Conservation (phyloP, 2,329 filamentous ascomycete genomes). For the Neonectria hederae region DNA sequence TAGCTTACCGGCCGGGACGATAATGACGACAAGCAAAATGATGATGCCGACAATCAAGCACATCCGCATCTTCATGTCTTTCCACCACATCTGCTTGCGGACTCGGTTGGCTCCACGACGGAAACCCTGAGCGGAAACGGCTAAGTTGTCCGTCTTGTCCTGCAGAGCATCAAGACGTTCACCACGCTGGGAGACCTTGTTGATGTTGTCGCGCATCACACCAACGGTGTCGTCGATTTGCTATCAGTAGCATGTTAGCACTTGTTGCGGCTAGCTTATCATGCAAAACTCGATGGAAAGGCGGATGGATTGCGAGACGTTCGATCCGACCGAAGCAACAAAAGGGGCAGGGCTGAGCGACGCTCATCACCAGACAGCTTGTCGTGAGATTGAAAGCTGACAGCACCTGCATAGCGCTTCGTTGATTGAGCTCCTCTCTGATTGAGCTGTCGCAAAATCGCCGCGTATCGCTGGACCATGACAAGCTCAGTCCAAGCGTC, state of each 20-base stretch:
- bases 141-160: slow-evolving; percentile 95
- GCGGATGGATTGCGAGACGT: slow-evolving; percentile 7
- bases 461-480: background rate
- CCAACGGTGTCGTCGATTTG: slow-evolving; percentile 97
- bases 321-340: background rate
- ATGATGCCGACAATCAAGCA: slow-evolving; percentile 93
- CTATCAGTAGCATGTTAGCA: slow-evolving; percentile 58
- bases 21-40: slow-evolving; percentile 90
- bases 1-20: slow-evolving; percentile 83
- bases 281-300: background rate
- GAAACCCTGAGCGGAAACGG: slow-evolving; percentile 93
- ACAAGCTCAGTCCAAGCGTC: background rate
- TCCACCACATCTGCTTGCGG: slow-evolving; percentile 99
- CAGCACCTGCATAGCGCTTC: background rate
- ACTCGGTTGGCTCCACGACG: slow-evolving; percentile 95
- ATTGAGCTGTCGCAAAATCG: slow-evolving; percentile 8
- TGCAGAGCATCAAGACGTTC: slow-evolving; percentile 87
- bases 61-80: slow-evolving; percentile 99
- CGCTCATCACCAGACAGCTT: slow-evolving; percentile 1
- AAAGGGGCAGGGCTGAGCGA: background rate
- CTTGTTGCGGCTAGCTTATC: background rate
- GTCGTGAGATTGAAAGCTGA: slow-evolving; percentile 2
- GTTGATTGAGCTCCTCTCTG: background rate
- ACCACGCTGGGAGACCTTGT: slow-evolving; percentile 94
- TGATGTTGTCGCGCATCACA: slow-evolving; percentile 97